These are phyloP conservation scores for Sporothrix dimorphospora DNA, from an alignment of 2,329 filamentous ascomycete species.

Conservation along the genomic window DNA sequence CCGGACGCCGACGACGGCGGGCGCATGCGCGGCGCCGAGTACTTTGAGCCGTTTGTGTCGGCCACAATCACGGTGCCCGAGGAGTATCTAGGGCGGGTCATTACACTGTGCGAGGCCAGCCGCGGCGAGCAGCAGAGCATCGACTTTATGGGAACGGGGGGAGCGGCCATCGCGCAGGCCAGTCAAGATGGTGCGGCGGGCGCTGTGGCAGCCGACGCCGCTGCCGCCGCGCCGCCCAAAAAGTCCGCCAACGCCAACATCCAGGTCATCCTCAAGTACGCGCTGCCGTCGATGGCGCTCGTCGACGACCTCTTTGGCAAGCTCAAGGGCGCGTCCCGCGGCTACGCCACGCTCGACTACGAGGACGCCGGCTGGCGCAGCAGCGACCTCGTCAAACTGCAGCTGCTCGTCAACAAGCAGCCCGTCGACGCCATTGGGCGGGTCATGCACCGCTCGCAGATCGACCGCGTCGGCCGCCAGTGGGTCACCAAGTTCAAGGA, in stretches of 20 bases:
- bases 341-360: conserved; percentile 94
- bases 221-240: background rate
- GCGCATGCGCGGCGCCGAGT: conserved; percentile 48
- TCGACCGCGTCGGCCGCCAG: conserved; percentile 75
- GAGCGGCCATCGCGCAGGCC: background rate
- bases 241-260: conserved; percentile 69
- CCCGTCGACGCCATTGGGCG: conserved; percentile 95
- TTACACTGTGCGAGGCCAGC: conserved; percentile 90
- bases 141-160: conserved; percentile 69
- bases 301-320: conserved; percentile 98
- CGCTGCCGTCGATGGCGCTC: conserved; percentile 82
- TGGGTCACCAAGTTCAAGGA: conserved; percentile 98
- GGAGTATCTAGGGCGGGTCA: conserved; percentile 90
- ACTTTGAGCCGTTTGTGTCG: conserved; percentile 68
- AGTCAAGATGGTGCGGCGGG: background rate
- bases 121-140: conserved; percentile 85
- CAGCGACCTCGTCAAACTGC: conserved; percentile 82
- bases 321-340: conserved; percentile 82
- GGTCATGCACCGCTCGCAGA: conserved; percentile 81
- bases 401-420: conserved; percentile 88
- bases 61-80: conserved; percentile 90
- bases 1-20: conserved; percentile 64
- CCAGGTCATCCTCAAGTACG: conserved; percentile 94
- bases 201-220: conserved; percentile 37
- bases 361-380: conserved; percentile 88